Base-by-base conservation (phyloP, 352 stramenopile species). In the Halophytophthora polymorphica region DNA sequence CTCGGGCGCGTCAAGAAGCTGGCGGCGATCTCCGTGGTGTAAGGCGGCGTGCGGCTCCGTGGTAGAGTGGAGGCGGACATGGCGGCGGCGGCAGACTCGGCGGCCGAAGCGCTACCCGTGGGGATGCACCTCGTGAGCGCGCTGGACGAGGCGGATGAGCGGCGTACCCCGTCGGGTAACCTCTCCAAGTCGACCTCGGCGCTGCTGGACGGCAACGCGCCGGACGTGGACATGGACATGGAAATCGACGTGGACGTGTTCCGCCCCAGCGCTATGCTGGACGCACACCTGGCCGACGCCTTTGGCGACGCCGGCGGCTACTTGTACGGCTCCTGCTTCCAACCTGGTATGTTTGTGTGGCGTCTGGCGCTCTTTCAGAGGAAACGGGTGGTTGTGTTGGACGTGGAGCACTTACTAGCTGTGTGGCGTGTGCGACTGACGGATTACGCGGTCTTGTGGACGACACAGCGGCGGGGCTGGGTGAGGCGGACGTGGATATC, bases 231-330 rank as follows among this genome's bases (percentile, higher is more conserved):
- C 46, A 56, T 84, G 40, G 75, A 89, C 45, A 75, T 86, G 71
- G 63, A 82, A 53, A 80, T 85, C 44, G 71, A 88, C 43, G 53
- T 77, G 21, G 66, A 86, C 53, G 67, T 73, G 21, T 88, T 87
- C 52, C 69, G 78, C 0, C 81, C 81, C 3, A 86, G 75, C 51
- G 76, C 77, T 36, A 74, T 89, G 71, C 51, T 86, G 2, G 75
- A 83, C 39, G 37, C 50, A 2, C 66, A 64, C 22, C 48, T 86
- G 25, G 70, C 73, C n/a, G 72, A 83, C 25, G 70, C 71, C 36
- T 88, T 72, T 47, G 63, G 61, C 13, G 46, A 40, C 38, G 57
- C 39, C 18, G 57, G 62, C 34, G 55, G 71, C 13, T 73, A 50
- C 40, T 69, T 31, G 25, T 31, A 56, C 40, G 55, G 52, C 42